phyloP scores from a whole-genome alignment of 192 early-diverging fungal genomes.

The Coemansia sp. region DNA sequence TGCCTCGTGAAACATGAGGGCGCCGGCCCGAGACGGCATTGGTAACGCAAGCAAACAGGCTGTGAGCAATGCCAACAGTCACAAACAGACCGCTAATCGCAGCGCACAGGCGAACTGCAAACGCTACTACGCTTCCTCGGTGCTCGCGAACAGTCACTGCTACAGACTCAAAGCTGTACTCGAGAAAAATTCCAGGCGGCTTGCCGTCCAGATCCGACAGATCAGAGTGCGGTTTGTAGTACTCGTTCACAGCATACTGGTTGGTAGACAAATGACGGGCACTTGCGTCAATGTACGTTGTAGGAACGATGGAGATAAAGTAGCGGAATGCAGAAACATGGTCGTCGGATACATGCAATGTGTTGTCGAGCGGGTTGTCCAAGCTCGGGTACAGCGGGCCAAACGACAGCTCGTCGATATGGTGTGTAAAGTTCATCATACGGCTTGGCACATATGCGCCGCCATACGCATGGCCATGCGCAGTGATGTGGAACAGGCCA shows the following conservation, averaged over 20 bases:
- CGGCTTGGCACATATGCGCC: constrained; percentile 57
- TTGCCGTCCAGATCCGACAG: constrained; percentile 10
- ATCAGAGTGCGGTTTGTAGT: constrained; percentile 40
- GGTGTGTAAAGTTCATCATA: constrained; percentile 94
- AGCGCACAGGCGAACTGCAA: constrained; percentile 82
- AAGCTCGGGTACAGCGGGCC: constrained; percentile 81
- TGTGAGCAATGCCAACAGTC: constrained; percentile 62
- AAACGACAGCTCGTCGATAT: constrained; percentile 89
- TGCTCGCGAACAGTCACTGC: constrained; percentile 74
- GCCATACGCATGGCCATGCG: constrained; percentile 83
- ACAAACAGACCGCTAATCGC: constrained; percentile 82
- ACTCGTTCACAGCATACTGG: constrained; percentile 93
- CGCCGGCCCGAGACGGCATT: neutral
- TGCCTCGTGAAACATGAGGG: neutral
- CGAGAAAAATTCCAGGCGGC: constrained; percentile 77
- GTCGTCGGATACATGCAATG: constrained; percentile 62
- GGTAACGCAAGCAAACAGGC: constrained; percentile 18
- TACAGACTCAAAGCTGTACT: constrained; percentile 90
- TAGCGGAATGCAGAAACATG: constrained; percentile 80
- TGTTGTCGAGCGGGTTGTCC: constrained; percentile 84
- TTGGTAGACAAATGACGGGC: constrained; percentile 70
- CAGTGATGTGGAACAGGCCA: constrained; percentile 90
- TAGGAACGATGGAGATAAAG: constrained; percentile 85
- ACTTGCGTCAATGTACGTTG: constrained; percentile 67
- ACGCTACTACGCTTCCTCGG: constrained; percentile 62